Percentiles rank a stretch among this genome's conserved stretches.
Conservation (phyloP, 495 filamentous ascomycete species). For the Lasiosphaeria ovina region DNA sequence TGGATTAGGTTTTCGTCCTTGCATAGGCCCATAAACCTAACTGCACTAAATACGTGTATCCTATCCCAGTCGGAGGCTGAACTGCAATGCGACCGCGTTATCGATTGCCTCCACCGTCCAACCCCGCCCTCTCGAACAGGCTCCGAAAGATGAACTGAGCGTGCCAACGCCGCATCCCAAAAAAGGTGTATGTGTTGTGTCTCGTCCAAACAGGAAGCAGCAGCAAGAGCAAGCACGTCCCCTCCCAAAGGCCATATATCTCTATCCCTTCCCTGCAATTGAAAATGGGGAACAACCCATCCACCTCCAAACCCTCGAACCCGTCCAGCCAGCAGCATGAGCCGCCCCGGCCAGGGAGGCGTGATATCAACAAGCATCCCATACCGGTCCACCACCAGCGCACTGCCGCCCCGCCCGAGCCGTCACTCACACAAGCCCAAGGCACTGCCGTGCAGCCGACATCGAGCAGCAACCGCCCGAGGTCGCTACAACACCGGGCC, state of each 20-base stretch:
- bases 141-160: not conserved
- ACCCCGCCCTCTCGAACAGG: not conserved
- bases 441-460: slow-evolving; percentile 38
- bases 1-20: slow-evolving; percentile 1
- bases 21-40: not conserved
- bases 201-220: not conserved
- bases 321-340: slow-evolving; percentile 26
- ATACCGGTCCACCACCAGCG: slow-evolving; percentile 37
- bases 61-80: not conserved
- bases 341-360: slow-evolving; percentile 28
- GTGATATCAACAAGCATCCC: slow-evolving; percentile 27
- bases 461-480: slow-evolving; percentile 38
- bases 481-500: slow-evolving; percentile 36
- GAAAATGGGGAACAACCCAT: slow-evolving; percentile 41
- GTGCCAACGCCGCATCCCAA: not conserved
- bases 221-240: not conserved
- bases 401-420: slow-evolving; percentile 51
- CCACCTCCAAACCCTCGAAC: slow-evolving; percentile 28
- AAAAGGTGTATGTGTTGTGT: not conserved
- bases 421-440: slow-evolving; percentile 53
- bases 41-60: too few species aligned
- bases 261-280: not conserved
- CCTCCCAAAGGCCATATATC: not conserved
- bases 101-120: not conserved
- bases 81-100: not conserved